phyloP scores from a whole-genome alignment of 2,329 filamentous ascomycete genomes.

The Aspergillus sp. region DNA sequence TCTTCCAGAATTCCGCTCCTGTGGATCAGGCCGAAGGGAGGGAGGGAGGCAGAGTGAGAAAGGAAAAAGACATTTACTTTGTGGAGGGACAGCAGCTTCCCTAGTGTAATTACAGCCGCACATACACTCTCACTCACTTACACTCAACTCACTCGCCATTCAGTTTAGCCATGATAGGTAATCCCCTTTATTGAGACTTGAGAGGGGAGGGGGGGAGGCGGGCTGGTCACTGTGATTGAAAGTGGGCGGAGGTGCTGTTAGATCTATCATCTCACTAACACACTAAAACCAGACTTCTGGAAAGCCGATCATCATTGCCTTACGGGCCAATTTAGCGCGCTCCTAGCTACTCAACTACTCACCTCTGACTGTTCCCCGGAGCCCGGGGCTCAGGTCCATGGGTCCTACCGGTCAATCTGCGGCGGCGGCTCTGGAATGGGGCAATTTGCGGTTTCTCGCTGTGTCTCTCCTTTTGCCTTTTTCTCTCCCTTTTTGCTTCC shows the following conservation, averaged over 20 bases:
- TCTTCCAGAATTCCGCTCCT: conserved; percentile 1
- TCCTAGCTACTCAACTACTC: conserved; percentile 29
- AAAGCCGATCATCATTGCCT: conserved; percentile 39
- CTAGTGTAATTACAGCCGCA: neutral
- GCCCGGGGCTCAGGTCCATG: conserved; percentile 36
- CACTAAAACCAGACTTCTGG: conserved; percentile 39
- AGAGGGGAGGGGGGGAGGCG: conserved; percentile 13
- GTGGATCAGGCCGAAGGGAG: neutral
- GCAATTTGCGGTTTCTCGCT: conserved; percentile 14
- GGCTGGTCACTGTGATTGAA: conserved; percentile 19
- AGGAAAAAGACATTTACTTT: neutral
- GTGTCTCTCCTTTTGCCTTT: conserved; percentile 14
- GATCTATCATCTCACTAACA: conserved; percentile 43
- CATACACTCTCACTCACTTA: neutral
- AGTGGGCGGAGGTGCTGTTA: conserved; percentile 24
- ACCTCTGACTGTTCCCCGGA: conserved; percentile 38
- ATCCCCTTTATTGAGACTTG: conserved; percentile 10
- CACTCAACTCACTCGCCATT: neutral
- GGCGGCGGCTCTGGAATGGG: conserved; percentile 26
- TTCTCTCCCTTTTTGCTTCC: conserved; percentile 8
- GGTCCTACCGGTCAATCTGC: conserved; percentile 30
- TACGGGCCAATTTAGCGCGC: conserved; percentile 34
- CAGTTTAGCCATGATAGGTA: neutral
- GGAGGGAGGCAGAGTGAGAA: neutral
- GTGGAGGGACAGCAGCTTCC: neutral